phyloP scores from a whole-genome alignment of 345 rosid genomes.

The Leavenworthia alabamica region DNA sequence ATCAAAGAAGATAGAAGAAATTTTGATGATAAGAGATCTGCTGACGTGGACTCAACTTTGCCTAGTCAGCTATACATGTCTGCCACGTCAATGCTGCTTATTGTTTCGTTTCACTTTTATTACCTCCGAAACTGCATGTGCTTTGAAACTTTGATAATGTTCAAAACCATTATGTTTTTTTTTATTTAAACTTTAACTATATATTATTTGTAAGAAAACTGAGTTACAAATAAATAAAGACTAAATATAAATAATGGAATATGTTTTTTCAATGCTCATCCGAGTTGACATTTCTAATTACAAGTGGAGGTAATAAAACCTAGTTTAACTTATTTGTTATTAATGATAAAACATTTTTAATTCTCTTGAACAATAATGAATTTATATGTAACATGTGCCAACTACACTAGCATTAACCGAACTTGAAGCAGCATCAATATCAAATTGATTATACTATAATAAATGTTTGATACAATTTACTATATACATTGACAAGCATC shows the following conservation, averaged over 20 bases:
- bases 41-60: conserved; percentile 19
- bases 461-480: too few species aligned
- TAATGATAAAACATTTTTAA: neutral
- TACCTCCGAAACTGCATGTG: neutral
- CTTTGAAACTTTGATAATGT: neutral
- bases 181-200: neutral
- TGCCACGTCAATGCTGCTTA: too few species aligned
- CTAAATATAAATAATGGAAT: neutral
- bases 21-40: conserved; percentile 33
- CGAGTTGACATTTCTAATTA: too few species aligned
- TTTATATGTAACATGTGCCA: neutral
- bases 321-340: neutral
- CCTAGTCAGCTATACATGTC: conserved; percentile 1
- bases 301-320: neutral
- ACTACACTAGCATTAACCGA: neutral
- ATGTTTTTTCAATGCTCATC: too few species aligned
- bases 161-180: neutral
- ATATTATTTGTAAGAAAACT: neutral
- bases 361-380: neutral
- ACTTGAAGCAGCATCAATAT: neutral
- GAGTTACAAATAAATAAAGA: conserved; percentile 13
- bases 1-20: conserved; percentile 21
- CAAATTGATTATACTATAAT: too few species aligned
- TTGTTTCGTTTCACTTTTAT: too few species aligned
- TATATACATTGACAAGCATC: too few species aligned